Percentiles rank a stretch among this genome's conserved stretches.
These are phyloP conservation scores for Cordyceps fumosorosea DNA, from an alignment of 2,329 filamentous ascomycete genomes.

Conservation along the genomic window DNA sequence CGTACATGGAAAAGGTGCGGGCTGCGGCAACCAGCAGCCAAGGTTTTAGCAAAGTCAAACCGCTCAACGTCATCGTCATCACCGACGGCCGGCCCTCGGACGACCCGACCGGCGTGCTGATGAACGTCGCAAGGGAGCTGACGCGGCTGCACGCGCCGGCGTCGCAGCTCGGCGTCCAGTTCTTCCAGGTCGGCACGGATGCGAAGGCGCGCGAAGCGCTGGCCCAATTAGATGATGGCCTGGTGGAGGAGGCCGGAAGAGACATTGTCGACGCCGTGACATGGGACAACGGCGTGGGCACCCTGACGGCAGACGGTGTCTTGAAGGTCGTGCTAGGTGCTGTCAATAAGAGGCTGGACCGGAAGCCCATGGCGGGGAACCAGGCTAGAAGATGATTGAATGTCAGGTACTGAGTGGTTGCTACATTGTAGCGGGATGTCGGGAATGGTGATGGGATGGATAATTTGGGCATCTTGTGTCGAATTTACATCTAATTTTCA, in stretches of 20 bases:
- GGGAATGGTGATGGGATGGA: background rate
- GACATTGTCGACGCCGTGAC: slow-evolving; percentile 92
- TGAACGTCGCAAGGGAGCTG: slow-evolving; percentile 61
- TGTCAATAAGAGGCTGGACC: slow-evolving; percentile 49
- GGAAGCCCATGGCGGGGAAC: slow-evolving; percentile 14
- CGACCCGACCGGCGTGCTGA: slow-evolving; percentile 66
- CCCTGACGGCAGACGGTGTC: slow-evolving; percentile 62
- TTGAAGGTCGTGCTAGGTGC: slow-evolving; percentile 78
- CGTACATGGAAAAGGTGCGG: slow-evolving; percentile 51
- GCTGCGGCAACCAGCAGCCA: slow-evolving; percentile 32
- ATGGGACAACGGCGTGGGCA: slow-evolving; percentile 49
- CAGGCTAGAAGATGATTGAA: slow-evolving; percentile 5
- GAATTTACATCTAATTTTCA: background rate
- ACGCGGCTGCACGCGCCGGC: slow-evolving; percentile 60
- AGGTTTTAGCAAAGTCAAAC: slow-evolving; percentile 45
- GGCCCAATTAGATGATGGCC: slow-evolving; percentile 65
- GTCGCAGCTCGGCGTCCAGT: slow-evolving; percentile 87
- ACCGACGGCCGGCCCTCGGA: slow-evolving; percentile 82
- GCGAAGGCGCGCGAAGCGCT: slow-evolving; percentile 57
- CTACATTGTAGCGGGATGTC: background rate
- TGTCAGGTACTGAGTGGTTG: no score
- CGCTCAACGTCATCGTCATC: slow-evolving; percentile 86
- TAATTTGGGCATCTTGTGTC: background rate
- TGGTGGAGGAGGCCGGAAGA: slow-evolving; percentile 52
- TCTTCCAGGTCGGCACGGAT: slow-evolving; percentile 88